A percentile compares a stretch with the other conserved stretches of the same genome.
Conservation (phyloP, 2,329 filamentous ascomycete species). For the Dactylella cylindrospora region DNA sequence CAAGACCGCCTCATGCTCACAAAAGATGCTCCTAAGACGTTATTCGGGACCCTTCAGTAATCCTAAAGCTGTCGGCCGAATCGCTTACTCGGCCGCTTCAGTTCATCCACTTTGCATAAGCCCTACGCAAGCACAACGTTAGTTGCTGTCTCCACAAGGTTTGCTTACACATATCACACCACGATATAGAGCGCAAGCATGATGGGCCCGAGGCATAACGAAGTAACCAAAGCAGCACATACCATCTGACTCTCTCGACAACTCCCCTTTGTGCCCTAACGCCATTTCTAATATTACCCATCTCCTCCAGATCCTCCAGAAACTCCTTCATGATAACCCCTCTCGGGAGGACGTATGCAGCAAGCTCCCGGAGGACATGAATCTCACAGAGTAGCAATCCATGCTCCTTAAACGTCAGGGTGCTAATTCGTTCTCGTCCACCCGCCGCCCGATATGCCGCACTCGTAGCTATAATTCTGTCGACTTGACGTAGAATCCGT, state of each 20-base stretch:
- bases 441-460: slow-evolving; percentile 55
- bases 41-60: no score
- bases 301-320: slow-evolving; percentile 79
- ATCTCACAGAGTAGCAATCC: slow-evolving; percentile 87
- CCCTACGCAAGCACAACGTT: slow-evolving; percentile 13
- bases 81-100: no score
- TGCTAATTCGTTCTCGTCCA: slow-evolving; percentile 47
- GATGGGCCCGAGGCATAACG: no score
- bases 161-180: background rate
- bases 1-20: no score
- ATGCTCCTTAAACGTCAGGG: slow-evolving; percentile 88
- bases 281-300: slow-evolving; percentile 76
- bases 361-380: slow-evolving; percentile 73
- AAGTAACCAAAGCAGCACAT: slow-evolving; percentile 54
- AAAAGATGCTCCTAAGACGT: no score
- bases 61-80: no score
- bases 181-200: background rate
- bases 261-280: slow-evolving; percentile 76
- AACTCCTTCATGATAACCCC: slow-evolving; percentile 78
- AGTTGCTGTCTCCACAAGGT: no score
- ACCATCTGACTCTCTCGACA: slow-evolving; percentile 85
- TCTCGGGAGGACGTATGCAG: slow-evolving; percentile 65
- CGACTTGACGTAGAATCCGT: slow-evolving; percentile 80
- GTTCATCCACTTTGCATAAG: slow-evolving; percentile 41
- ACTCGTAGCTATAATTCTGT: slow-evolving; percentile 65